phyloP scores from a whole-genome alignment of 495 filamentous ascomycete species.

The Podospora pseudopauciseta region DNA sequence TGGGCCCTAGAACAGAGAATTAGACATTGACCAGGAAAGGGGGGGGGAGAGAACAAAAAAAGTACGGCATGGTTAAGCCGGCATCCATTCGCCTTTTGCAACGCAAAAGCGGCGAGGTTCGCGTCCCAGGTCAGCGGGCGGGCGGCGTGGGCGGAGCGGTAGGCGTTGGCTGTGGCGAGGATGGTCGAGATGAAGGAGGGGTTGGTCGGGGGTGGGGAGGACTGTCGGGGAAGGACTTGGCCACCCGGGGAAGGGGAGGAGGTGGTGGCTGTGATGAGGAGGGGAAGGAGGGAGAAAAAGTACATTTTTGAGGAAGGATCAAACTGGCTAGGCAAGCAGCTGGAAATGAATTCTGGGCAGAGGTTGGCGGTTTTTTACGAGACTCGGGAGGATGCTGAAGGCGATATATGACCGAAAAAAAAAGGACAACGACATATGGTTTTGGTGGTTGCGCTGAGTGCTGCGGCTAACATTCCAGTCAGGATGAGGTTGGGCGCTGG shows the following conservation, averaged over 20 bases:
- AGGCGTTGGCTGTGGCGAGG: conserved; percentile 18
- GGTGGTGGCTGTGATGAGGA: not conserved
- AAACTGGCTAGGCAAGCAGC: not conserved
- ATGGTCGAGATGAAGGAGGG: conserved; percentile 17
- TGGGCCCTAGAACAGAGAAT: conserved; percentile 12
- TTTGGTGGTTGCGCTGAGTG: not conserved
- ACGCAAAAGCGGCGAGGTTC: conserved; percentile 14
- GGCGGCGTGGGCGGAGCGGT: conserved; percentile 16
- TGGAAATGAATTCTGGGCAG: not conserved
- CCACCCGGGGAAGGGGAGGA: not conserved
- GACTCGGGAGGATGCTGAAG: not conserved
- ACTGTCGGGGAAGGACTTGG: not conserved
- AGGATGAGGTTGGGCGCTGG: not conserved
- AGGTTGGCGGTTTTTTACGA: not conserved
- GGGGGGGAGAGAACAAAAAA: not conserved
- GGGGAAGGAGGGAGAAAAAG: not conserved
- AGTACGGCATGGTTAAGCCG: conserved; percentile 21
- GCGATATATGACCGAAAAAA: not conserved
- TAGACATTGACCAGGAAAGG: not conserved
- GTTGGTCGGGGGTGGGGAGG: conserved; percentile 18
- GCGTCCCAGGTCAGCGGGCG: conserved; percentile 15
- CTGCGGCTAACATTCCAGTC: not conserved
- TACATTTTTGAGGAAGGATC: not conserved
- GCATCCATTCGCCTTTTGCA: conserved; percentile 24
- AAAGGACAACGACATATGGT: not conserved